Conservation (phyloP, 2,329 filamentous ascomycete species). For the Fonsecaea erecta region DNA sequence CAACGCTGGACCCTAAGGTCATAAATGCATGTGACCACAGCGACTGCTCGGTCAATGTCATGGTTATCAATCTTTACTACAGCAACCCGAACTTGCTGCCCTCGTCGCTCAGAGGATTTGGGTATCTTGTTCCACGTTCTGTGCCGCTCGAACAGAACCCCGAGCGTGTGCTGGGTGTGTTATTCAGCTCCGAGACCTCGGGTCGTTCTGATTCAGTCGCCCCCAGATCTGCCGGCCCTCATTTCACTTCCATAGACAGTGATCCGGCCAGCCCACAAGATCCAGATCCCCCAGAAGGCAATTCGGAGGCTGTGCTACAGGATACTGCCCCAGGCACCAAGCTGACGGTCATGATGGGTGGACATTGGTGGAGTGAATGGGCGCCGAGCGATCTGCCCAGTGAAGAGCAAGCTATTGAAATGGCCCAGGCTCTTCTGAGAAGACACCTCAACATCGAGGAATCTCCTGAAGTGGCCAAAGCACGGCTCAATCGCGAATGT, state of each 20-base stretch:
- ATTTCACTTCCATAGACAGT: not conserved
- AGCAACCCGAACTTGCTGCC: constrained; percentile 66
- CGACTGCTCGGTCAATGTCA: constrained; percentile 72
- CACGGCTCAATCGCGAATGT: constrained; percentile 69
- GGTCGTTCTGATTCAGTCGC: constrained; percentile 22
- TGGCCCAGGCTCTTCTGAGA: constrained; percentile 71
- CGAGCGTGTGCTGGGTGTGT: constrained; percentile 82
- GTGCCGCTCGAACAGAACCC: constrained; percentile 74
- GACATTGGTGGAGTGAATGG: constrained; percentile 83
- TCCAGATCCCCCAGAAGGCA: not conserved
- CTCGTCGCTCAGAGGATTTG: constrained; percentile 68
- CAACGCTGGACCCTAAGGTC: constrained; percentile 31
- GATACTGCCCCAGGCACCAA: constrained; percentile 72
- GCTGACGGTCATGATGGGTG: constrained; percentile 91
- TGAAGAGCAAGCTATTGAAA: constrained; percentile 66
- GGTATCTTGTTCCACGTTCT: constrained; percentile 84
- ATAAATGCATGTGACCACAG: constrained; percentile 33
- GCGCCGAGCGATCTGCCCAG: constrained; percentile 60
- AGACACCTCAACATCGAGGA: constrained; percentile 75
- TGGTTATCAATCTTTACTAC: constrained; percentile 92
- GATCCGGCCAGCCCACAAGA: not conserved
- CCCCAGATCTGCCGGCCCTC: not conserved
- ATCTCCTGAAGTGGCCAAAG: constrained; percentile 64
- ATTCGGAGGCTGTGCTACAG: constrained; percentile 46
- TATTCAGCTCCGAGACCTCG: constrained; percentile 81